phyloP scores from a whole-genome alignment of 768 basidiomycete genomes.

The Termitomyces sp. region DNA sequence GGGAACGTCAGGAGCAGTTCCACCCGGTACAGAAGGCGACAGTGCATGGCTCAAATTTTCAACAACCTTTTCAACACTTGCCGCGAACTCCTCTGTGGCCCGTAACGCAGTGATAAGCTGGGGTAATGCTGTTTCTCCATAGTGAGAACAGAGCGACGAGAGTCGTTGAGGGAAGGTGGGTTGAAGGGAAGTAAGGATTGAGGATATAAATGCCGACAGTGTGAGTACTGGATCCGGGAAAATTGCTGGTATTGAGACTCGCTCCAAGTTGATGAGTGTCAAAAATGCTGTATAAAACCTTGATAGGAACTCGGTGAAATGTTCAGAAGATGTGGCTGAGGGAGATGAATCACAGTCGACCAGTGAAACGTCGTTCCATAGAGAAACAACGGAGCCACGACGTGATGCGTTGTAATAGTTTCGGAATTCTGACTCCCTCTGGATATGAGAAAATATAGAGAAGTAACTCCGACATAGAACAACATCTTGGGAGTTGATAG shows the following conservation, averaged over 20 bases:
- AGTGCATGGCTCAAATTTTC: slow-evolving; percentile 53
- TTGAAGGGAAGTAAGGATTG: slow-evolving; percentile 70
- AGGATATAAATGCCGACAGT: slow-evolving; percentile 77
- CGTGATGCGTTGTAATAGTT: slow-evolving; percentile 92
- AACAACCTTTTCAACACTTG: slow-evolving; percentile 65
- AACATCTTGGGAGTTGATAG: slow-evolving; percentile 76
- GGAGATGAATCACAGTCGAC: slow-evolving; percentile 40
- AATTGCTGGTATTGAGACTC: slow-evolving; percentile 69
- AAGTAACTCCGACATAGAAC: slow-evolving; percentile 73
- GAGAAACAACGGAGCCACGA: slow-evolving; percentile 51
- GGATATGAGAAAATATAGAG: slow-evolving; percentile 84
- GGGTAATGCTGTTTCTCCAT: slow-evolving; percentile 57
- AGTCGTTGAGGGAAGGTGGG: slow-evolving; percentile 83
- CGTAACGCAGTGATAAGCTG: slow-evolving; percentile 69
- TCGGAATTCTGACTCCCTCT: slow-evolving; percentile 87
- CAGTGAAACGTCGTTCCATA: slow-evolving; percentile 63
- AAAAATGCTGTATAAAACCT: slow-evolving; percentile 72
- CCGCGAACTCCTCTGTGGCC: slow-evolving; percentile 79
- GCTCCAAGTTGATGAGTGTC: slow-evolving; percentile 61
- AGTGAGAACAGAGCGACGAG: slow-evolving; percentile 56
- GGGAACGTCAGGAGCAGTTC: slow-evolving; percentile 13
- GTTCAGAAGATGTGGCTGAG: slow-evolving; percentile 19
- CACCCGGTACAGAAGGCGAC: slow-evolving; percentile 16
- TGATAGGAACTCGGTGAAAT: slow-evolving; percentile 64
- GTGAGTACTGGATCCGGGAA: slow-evolving; percentile 81